Conservation (phyloP, 257 asterid genomes). For the Nicotiana otophora region DNA sequence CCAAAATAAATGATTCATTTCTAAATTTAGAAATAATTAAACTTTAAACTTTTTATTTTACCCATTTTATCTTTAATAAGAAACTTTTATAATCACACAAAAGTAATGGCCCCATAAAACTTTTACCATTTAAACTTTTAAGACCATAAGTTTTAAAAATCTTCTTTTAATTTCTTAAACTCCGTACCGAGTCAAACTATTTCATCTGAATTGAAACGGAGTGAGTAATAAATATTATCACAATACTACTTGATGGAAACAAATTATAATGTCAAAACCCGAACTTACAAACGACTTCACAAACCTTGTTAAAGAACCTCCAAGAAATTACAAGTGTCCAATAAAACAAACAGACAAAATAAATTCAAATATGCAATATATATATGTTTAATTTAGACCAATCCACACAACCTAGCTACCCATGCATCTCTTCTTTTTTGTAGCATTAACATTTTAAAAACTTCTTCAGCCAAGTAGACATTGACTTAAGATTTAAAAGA, state of each 20-base stretch:
- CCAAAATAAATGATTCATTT: no score
- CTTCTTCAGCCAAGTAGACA: neutral
- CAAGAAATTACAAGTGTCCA: neutral
- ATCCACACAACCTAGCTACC: neutral
- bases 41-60: no score
- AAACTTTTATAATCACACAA: no score
- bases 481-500: neutral
- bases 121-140: no score
- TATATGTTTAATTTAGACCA: neutral
- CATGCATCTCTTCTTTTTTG: neutral
- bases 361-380: neutral
- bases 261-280: slow-evolving; percentile 4
- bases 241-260: neutral
- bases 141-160: no score
- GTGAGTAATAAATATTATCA: neutral
- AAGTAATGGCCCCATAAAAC: no score
- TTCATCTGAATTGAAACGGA: no score
- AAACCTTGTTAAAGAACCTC: slow-evolving; percentile 1
- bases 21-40: no score
- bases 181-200: no score
- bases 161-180: no score
- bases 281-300: neutral
- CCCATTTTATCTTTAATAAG: no score
- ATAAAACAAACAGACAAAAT: neutral
- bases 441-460: neutral